Evolutionary conservation across 1,284 basidiomycete genomes (phyloP), one percentile per base, ranked within the genome.

Genomic region (Anthracocystis walkeri): DNA sequence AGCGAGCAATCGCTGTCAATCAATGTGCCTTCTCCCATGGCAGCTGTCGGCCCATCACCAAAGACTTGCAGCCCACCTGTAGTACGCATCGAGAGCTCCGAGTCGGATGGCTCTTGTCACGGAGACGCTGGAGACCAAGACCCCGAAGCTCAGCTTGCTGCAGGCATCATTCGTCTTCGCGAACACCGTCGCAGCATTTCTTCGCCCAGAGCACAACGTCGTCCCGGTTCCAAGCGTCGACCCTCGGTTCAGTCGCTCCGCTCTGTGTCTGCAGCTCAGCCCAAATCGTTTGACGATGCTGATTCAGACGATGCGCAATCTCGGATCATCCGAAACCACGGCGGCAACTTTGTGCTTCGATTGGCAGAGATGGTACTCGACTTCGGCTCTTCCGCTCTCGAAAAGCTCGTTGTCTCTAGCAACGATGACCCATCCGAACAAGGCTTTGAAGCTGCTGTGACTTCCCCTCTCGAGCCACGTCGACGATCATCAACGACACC

Each of bases 31-130:
- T 60, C 57, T 4, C 55, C 58, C 14, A 54, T 61, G 20, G 48
- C 58, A 11, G 63, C 54, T 4, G 52, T 58, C 2, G 50, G 25
- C 14, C 60, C 65, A 25, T 61, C 62, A 3, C 40, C 67, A 10
- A 61, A 62, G 35, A 58, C 57, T 7, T 45, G 63, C 55, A 55
- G 53, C 21, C 56, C 65, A n/a, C 54, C 67, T 20, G 53, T 61
- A 1, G 59, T 74, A 3, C 71, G 60, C 48, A 75, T 75, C 53
- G 63, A 74, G 40, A 76, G 61, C 48, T 76, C 72, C 44, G 72
- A 76, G 57, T 77, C 75, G 11, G 78, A 82, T 44, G 80, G 80
- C 55, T 80, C 78, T 21, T 80, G 73, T 52, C 79, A 82, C 51
- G 79, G 79, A 16, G 79, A 82, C 45, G 66, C 67, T 0, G 80